Percentiles rank a stretch among this genome's conserved stretches.
Evolutionary conservation across 164 flowering plant species (phyloP).

Genomic region (Vitis riparia): DNA sequence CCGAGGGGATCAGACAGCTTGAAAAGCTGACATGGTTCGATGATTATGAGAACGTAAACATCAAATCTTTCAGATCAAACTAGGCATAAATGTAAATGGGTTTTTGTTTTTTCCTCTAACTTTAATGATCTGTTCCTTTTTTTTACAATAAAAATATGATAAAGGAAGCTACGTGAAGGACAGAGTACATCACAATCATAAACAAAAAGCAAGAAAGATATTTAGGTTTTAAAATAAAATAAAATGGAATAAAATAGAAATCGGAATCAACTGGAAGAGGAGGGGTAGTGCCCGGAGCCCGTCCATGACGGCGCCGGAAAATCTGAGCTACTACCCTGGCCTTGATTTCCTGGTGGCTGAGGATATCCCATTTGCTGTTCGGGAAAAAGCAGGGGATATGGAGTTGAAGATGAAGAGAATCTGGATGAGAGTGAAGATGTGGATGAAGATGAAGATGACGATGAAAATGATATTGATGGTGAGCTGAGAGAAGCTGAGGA

Average conservation of each 20-base stretch:
- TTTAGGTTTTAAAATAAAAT: background rate
- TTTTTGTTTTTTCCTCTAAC: conserved; percentile 7
- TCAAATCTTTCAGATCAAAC: conserved; percentile 11
- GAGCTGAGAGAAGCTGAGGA: background rate
- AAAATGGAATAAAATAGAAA: background rate
- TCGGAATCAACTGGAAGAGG: conserved; percentile 32
- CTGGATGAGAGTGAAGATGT: conserved; percentile 4
- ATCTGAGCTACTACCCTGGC: conserved; percentile 22
- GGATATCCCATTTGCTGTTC: conserved; percentile 24
- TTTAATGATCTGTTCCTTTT: background rate
- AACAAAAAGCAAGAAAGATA: background rate
- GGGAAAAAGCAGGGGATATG: conserved; percentile 26
- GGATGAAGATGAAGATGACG: conserved; percentile 19
- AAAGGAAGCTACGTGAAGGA: background rate
- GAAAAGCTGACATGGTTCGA: conserved; percentile 10
- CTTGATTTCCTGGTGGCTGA: conserved; percentile 27
- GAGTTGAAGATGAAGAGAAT: conserved; percentile 11
- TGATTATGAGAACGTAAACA: conserved; percentile 13
- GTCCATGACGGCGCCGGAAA: conserved; percentile 35
- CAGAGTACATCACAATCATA: background rate
- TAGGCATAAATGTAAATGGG: conserved; percentile 7
- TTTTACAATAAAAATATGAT: conserved; percentile 6
- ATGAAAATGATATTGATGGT: conserved; percentile 8
- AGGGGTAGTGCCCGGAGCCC: conserved; percentile 29
- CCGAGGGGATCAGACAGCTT: conserved; percentile 3